Conservation (phyloP, 2,329 filamentous ascomycete species). For the Alternaria longipes region DNA sequence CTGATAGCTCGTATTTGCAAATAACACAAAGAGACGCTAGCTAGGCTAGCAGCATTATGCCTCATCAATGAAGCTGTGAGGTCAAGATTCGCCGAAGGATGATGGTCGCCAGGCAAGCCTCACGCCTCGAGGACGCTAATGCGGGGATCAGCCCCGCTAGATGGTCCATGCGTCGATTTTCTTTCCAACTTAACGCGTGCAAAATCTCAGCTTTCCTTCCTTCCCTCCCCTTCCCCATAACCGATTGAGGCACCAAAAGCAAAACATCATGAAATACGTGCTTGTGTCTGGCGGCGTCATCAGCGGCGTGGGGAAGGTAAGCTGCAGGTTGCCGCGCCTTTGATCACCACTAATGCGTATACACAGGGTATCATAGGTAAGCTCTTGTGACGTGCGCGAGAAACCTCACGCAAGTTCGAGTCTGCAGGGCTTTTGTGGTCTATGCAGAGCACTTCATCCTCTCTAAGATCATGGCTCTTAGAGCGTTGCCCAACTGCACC, state of each 20-base stretch:
- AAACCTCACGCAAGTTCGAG: neutral
- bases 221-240: conserved; percentile 55
- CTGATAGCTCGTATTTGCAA: conserved; percentile 40
- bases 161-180: conserved; percentile 37
- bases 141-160: conserved; percentile 23
- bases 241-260: conserved; percentile 52
- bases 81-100: conserved; percentile 30
- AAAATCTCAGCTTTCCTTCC: conserved; percentile 39
- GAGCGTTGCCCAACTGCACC: neutral
- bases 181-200: conserved; percentile 35
- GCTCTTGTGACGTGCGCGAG: conserved; percentile 12
- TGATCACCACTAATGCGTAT: conserved; percentile 34
- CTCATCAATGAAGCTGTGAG: conserved; percentile 22
- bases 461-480: neutral
- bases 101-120: conserved; percentile 23
- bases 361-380: conserved; percentile 72
- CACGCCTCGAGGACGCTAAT: conserved; percentile 15
- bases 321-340: conserved; percentile 35
- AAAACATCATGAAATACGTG: conserved; percentile 78
- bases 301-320: conserved; percentile 58
- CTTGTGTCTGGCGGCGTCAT: conserved; percentile 75
- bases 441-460: neutral
- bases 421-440: neutral
- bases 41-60: neutral
- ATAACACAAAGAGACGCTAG: conserved; percentile 15